Evolutionary conservation across 352 stramenopile genomes (phyloP), one percentile per base, ranked within the genome.

Genomic region (Pythium myriotylum): DNA sequence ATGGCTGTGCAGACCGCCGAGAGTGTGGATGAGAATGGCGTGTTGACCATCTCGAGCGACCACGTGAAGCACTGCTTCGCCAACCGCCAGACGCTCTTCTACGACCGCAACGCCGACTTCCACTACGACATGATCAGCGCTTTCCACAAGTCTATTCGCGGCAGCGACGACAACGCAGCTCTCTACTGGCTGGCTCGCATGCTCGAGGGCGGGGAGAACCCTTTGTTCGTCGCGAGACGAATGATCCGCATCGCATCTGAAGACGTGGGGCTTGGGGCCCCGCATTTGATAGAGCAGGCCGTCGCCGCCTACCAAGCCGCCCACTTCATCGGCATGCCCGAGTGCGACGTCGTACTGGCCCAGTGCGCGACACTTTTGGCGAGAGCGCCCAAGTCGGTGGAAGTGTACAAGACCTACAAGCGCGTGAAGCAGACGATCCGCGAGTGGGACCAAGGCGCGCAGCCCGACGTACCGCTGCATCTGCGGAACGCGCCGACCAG

Each of bases 111-210:
- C 22, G 88, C 82, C 1, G 88, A 96, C 60, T 86, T 88, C 40
- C 88, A 96, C 59, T 96, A 96, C 55, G 81, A 94, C 59, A 74
- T 79, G 42, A 94, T 94, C 51, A 93, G 84, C 55, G 88, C 86
- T 1, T 73, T 95, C 32, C 84, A 95, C 72, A 95, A 96, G 49
- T 93, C 84, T 0, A 75, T 95, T 7, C 84, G 88, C 27, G 86
- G 88, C 5, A 96, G 84, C 39, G 86, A 95, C 50, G 79, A 83
- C 41, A 91, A 90, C 45, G 88, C 77, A 4, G 74, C 88, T 4
- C 73, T 96, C 2, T 96, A 96, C 54, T 96, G 86, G 86, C 67
- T 96, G 17, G 88, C 70, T 13, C 73, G 86, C 8, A 96, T 96
- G 88, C 71, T 96, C 2, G 80, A 95, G 62, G 86, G 81, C 4